Percentiles rank a stretch among this genome's conserved stretches.
Evolutionary conservation across 495 filamentous ascomycete genomes (phyloP).

Genomic region (Aspergillus sclerotiicarbonarius): DNA sequence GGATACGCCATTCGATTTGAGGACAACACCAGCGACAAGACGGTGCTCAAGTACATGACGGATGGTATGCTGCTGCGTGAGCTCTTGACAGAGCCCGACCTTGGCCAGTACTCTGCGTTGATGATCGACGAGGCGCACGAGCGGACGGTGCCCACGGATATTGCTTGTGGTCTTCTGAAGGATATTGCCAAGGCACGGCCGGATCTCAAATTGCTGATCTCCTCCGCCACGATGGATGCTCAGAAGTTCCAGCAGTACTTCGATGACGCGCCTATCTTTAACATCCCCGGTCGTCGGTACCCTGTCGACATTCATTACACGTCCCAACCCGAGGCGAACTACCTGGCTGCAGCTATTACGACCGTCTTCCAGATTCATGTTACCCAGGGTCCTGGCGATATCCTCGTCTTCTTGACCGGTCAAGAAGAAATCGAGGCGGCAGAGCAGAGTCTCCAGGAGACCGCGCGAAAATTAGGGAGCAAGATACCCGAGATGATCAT

Average conservation of each 20-base stretch:
- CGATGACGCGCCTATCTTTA: slow-evolving; percentile 93
- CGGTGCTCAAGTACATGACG: slow-evolving; percentile 94
- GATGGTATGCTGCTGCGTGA: slow-evolving; percentile 95
- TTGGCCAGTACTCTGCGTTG: slow-evolving; percentile 80
- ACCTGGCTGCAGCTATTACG: slow-evolving; percentile 85
- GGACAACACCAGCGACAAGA: slow-evolving; percentile 90
- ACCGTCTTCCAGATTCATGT: slow-evolving; percentile 97
- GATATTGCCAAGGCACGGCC: slow-evolving; percentile 84
- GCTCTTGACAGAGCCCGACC: slow-evolving; percentile 83
- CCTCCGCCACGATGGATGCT: slow-evolving; percentile 93
- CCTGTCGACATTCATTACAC: slow-evolving; percentile 94
- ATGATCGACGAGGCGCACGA: slow-evolving; percentile 99
- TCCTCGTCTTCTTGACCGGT: slow-evolving; percentile 85
- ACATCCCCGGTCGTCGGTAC: slow-evolving; percentile 87
- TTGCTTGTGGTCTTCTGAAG: slow-evolving; percentile 86
- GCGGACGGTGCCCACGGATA: slow-evolving; percentile 85
- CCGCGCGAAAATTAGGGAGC: slow-evolving; percentile 73
- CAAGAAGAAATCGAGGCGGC: slow-evolving; percentile 90
- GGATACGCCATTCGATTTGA: slow-evolving; percentile 97
- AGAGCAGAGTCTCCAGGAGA: slow-evolving; percentile 77
- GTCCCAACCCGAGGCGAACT: slow-evolving; percentile 89
- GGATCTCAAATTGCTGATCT: slow-evolving; percentile 89
- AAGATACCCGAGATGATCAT: slow-evolving; percentile 84
- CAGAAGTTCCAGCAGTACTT: slow-evolving; percentile 92
- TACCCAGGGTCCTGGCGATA: slow-evolving; percentile 81